Base-by-base conservation (phyloP, 495 filamentous ascomycete species). In the Aspergillus hancockii region DNA sequence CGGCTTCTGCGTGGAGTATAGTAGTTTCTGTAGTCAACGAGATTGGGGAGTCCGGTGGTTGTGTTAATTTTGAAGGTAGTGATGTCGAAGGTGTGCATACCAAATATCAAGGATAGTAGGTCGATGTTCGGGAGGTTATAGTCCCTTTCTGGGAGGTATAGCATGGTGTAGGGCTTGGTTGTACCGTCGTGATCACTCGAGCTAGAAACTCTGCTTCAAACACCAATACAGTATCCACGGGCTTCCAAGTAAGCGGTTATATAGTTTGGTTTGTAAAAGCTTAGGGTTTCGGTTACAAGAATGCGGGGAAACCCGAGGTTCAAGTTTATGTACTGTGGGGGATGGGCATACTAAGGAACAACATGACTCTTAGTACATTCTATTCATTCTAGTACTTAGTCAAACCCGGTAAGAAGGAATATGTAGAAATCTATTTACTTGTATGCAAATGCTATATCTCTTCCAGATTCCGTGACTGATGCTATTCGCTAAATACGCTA, bases 91-190 rank as follows among this genome's bases (percentile, higher is more conserved):
- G 22, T 1, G 13, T 22, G 54, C 21, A 14, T 58, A 60, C 62
- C 62, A 30, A 64, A 61, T 47, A 64, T 14, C n/a, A 64, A 31
- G 8, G 49, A 56, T 10, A 60, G 43, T 14, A 64, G 32, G 21
- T 64, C 62, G 3, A 64, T 55, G 10, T 58, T 31, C 4, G 62
- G 62, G 14, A 64, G 49, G 9, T 60, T 49, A 21, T 61, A 58
- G 45, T 58, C 62, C 41, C 55, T 60, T 9, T 58, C 62, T 8
- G 62, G 62, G 46, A 57, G 34, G 62, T 61, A 61, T 52, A 58
- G 52, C 58, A 61, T 57, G 31, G 19, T 53, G 47, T 19, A 10
- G 51, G 19, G 12, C 1, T 28, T 7, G 25, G 25, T 28, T 7
- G 25, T 28, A 28, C 25, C 25, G 25, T 28, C 25, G 25, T 28